A percentile compares a stretch with the other conserved stretches of the same genome.
These are phyloP conservation scores for Ogataea angusta DNA, from an alignment of 805 yeast genomes.

Conservation along the genomic window DNA sequence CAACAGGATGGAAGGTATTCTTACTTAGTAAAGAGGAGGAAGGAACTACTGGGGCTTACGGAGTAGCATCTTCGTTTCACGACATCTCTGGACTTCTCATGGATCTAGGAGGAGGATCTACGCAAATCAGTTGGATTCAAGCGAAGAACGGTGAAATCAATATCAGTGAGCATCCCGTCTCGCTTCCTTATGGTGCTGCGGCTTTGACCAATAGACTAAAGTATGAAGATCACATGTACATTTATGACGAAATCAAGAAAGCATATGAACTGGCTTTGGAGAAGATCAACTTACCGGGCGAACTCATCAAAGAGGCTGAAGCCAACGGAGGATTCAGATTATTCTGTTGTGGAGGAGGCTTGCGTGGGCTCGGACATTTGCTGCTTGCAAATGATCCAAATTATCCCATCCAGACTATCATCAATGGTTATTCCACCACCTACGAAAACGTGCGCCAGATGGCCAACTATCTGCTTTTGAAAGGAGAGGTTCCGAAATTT, in stretches of 20 bases:
- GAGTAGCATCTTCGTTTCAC: constrained; percentile 71
- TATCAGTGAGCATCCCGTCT: constrained; percentile 55
- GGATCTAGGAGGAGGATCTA: constrained; percentile 72
- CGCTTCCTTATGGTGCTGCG: constrained; percentile 74
- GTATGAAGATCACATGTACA: constrained; percentile 45
- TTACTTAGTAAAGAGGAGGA: constrained; percentile 61
- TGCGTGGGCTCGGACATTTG: constrained; percentile 66
- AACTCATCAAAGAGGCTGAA: constrained; percentile 47
- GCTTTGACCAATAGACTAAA: constrained; percentile 55
- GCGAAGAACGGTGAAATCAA: constrained; percentile 52
- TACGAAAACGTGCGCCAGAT: constrained; percentile 48
- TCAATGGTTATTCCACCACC: constrained; percentile 65
- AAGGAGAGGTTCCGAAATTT: constrained; percentile 43
- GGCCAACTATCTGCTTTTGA: constrained; percentile 50
- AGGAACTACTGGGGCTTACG: constrained; percentile 65
- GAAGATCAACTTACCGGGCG: constrained; percentile 50
- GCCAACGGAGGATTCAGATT: constrained; percentile 58
- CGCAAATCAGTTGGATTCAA: constrained; percentile 68
- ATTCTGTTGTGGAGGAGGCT: constrained; percentile 72
- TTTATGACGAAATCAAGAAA: constrained; percentile 51
- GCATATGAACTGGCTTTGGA: constrained; percentile 50
- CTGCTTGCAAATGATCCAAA: constrained; percentile 46
- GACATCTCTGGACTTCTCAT: constrained; percentile 63
- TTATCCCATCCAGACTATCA: constrained; percentile 67
- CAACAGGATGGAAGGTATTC: constrained; percentile 65